Base-by-base conservation (phyloP, 257 asterid species). In the Paulownia fortunei region DNA sequence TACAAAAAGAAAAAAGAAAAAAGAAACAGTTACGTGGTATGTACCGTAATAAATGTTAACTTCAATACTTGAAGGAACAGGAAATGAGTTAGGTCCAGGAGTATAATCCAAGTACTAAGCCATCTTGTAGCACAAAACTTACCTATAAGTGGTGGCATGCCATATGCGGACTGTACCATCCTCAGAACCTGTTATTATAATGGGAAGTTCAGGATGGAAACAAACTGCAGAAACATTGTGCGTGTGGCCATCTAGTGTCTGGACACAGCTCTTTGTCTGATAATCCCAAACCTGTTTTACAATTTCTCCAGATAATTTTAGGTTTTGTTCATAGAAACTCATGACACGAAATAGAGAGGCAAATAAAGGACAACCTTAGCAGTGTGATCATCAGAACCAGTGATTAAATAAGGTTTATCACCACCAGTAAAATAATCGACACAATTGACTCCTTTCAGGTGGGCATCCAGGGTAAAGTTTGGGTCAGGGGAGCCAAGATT, bases 91-190 rank as follows among this genome's bases (percentile, higher is more conserved):
- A 21, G 44, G n/a, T 16, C 41, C 47, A 70, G 63, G 65, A 59
- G 77, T 56, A 51, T 18, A 55, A 67, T 46, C 23, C 32, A 56
- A 64, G 34, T 42, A 80, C 65, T 26, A 62, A 52, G 70, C 74
- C 74, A 74, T 21, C 70, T 44, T 19, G 18, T 23, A 39, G 79
- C 73, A 70, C 27, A 59, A 44, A 73, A 30, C 74, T 73, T 76
- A 93, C 99, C 99, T 89, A 66, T 96, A 93, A 18, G 98, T 96
- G 79, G 99, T 96, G 36, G 99, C 64, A 82, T 96, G 99, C 99
- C 99, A 96, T 81, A 96, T 90, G 79, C 98, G 98, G 62, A 93
- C 99, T n/a, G 99, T 96, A 59, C 99, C 99, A 80, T 96, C 99
- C 87, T 96, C 98, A 12, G 99, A 96, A 67, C 98, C 98, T 36